phyloP scores from a whole-genome alignment of 1,284 basidiomycete species.

The Pseudozyma pruni region DNA sequence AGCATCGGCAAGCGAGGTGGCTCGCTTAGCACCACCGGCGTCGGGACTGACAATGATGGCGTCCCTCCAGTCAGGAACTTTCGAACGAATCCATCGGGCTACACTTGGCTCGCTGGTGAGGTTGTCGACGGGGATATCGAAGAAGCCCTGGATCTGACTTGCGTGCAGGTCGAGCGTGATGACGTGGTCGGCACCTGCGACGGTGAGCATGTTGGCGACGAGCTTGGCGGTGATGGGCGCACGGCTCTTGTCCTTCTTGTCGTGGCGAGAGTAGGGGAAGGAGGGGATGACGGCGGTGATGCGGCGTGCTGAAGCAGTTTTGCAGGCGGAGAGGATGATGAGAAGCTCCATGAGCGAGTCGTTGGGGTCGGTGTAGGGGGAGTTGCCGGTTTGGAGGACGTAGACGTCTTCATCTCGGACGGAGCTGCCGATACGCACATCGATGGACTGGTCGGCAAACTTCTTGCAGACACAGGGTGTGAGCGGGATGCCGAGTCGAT shows the following conservation, averaged over 20 bases:
- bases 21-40: slow-evolving; percentile 95
- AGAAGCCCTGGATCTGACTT: slow-evolving; percentile 98
- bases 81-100: slow-evolving; percentile 77
- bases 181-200: slow-evolving; percentile 97
- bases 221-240: slow-evolving; percentile 98
- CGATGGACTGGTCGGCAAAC: slow-evolving; percentile 88
- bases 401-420: slow-evolving; percentile 83
- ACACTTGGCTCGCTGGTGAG: slow-evolving; percentile 62
- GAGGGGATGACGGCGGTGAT: slow-evolving; percentile 99
- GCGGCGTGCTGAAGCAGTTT: slow-evolving; percentile 92
- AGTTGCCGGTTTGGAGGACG: slow-evolving; percentile 65
- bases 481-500: slow-evolving; percentile 89
- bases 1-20: slow-evolving; percentile 93
- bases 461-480: slow-evolving; percentile 92
- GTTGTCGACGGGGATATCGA: slow-evolving; percentile 98
- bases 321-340: slow-evolving; percentile 91
- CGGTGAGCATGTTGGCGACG: slow-evolving; percentile 94
- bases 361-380: slow-evolving; percentile 64
- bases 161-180: slow-evolving; percentile 99
- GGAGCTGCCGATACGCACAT: slow-evolving; percentile 76
- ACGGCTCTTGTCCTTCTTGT: slow-evolving; percentile 97
- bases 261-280: slow-evolving; percentile 95
- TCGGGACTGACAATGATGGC: slow-evolving; percentile 95
- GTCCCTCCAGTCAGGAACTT: slow-evolving; percentile 86
- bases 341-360: slow-evolving; percentile 74